phyloP scores from a whole-genome alignment of 148 eudicot genomes.

The Beta vulgaris region DNA sequence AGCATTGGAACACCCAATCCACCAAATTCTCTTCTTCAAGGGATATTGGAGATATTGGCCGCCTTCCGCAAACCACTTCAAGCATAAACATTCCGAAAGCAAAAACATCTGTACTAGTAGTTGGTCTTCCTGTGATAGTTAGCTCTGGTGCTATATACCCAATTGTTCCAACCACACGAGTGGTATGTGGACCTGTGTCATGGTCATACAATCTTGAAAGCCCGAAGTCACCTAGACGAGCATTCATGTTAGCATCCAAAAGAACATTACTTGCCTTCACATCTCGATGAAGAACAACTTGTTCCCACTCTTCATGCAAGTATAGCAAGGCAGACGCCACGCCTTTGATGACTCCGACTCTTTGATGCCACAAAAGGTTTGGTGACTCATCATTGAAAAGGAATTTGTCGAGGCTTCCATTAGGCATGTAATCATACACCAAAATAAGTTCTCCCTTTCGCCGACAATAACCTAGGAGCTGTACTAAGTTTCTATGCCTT shows the following conservation, averaged over 20 bases:
- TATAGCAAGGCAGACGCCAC: constrained; percentile 49
- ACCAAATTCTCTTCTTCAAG: constrained; percentile 34
- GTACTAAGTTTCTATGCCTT: constrained; percentile 46
- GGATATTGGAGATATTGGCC: constrained; percentile 38
- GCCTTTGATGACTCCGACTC: constrained; percentile 50
- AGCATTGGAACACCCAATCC: constrained; percentile 19
- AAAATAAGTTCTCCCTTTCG: constrained; percentile 42
- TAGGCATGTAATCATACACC: constrained; percentile 64
- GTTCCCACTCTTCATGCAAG: constrained; percentile 59
- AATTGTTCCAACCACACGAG: constrained; percentile 52
- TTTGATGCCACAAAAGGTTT: constrained; percentile 40
- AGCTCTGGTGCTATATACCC: constrained; percentile 62
- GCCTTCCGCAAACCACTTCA: constrained; percentile 46
- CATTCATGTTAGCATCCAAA: constrained; percentile 53
- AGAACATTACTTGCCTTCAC: constrained; percentile 65
- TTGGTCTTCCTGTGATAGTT: constrained; percentile 45
- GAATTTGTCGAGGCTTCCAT: constrained; percentile 55
- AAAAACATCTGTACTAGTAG: constrained; percentile 50
- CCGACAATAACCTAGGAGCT: constrained; percentile 47
- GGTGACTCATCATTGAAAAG: constrained; percentile 27
- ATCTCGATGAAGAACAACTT: constrained; percentile 56
- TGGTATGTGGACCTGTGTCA: constrained; percentile 44
- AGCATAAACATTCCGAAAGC: constrained; percentile 44
- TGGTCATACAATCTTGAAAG: constrained; percentile 61
- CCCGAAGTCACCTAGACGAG: constrained; percentile 59